Evolutionary conservation across 1,284 basidiomycete species (phyloP).

Genomic region (Fistulinella staudtii): DNA sequence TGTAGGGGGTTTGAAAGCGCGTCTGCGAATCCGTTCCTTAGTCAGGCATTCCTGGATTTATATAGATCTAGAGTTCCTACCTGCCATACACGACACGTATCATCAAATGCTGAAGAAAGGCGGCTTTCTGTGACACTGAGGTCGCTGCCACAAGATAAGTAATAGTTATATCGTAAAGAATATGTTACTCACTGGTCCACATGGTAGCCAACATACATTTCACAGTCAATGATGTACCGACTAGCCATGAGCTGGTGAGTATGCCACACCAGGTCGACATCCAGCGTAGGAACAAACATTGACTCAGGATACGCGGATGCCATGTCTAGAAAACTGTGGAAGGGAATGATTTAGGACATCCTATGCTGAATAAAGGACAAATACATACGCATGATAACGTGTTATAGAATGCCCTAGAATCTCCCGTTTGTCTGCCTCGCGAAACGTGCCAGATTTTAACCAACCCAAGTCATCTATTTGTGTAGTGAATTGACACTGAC

Average conservation of each 20-base stretch:
- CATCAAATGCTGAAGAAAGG: conserved; percentile 35
- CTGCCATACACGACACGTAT: conserved; percentile 35
- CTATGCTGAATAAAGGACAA: not conserved
- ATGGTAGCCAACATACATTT: conserved; percentile 26
- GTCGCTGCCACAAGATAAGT: conserved; percentile 23
- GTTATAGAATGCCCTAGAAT: conserved; percentile 33
- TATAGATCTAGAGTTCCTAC: conserved; percentile 7
- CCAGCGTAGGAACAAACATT: conserved; percentile 31
- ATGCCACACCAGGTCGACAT: conserved; percentile 50
- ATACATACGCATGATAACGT: conserved; percentile 40
- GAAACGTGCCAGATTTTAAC: conserved; percentile 23
- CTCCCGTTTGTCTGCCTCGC: conserved; percentile 17
- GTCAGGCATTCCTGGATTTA: too few relatives aligned
- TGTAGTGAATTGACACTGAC: conserved; percentile 40
- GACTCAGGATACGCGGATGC: conserved; percentile 10
- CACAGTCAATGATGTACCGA: conserved; percentile 34
- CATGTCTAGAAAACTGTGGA: conserved; percentile 27
- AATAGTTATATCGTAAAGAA: not conserved
- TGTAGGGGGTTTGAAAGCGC: conserved; percentile 41
- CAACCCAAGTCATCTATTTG: conserved; percentile 35
- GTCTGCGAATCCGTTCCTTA: conserved; percentile 17
- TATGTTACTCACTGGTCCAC: conserved; percentile 35
- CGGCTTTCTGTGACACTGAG: conserved; percentile 32
- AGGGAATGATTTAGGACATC: not conserved
- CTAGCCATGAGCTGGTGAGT: conserved; percentile 41